Conservation (phyloP, 2,329 filamentous ascomycete species). For the Calonectria naviculata region DNA sequence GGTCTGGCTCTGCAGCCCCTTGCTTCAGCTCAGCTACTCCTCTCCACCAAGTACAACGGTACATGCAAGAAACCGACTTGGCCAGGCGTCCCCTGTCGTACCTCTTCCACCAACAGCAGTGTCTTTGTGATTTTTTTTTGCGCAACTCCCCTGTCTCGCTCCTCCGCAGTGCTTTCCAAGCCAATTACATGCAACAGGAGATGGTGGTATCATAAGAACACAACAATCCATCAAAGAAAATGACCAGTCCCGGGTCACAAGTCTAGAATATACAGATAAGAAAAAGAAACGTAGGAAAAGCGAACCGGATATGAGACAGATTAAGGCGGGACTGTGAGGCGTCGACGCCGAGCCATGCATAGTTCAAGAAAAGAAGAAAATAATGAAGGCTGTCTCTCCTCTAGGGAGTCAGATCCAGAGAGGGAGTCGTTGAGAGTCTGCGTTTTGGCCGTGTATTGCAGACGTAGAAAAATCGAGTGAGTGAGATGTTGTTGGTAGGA, state of each 20-base stretch:
- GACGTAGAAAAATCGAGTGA: constrained; percentile 23
- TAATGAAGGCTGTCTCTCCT: not conserved
- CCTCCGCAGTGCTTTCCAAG: constrained; percentile 32
- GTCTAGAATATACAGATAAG: constrained; percentile 50
- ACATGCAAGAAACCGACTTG: constrained; percentile 26
- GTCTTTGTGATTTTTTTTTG: constrained; percentile 23
- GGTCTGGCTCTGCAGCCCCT: constrained; percentile 32
- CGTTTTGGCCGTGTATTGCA: not conserved
- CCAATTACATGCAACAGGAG: constrained; percentile 46
- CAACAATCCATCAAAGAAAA: constrained; percentile 36
- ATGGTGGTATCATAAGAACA: constrained; percentile 46
- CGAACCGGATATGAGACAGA: constrained; percentile 44
- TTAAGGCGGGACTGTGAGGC: constrained; percentile 45
- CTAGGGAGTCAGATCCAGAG: not conserved
- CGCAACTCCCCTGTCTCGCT: constrained; percentile 18
- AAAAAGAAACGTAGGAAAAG: constrained; percentile 31
- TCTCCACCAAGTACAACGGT: constrained; percentile 13
- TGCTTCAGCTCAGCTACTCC: constrained; percentile 26
- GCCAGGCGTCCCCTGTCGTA: constrained; percentile 28
- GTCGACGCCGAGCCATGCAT: constrained; percentile 43
- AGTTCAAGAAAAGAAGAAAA: constrained; percentile 35
- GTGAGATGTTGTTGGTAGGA: constrained; percentile 10
- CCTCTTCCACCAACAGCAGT: constrained; percentile 22
- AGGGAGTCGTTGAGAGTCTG: constrained; percentile 23
- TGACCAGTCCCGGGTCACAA: constrained; percentile 43